Conservation (phyloP, 2,329 filamentous ascomycete genomes). For the Camptophora hylomeconis region DNA sequence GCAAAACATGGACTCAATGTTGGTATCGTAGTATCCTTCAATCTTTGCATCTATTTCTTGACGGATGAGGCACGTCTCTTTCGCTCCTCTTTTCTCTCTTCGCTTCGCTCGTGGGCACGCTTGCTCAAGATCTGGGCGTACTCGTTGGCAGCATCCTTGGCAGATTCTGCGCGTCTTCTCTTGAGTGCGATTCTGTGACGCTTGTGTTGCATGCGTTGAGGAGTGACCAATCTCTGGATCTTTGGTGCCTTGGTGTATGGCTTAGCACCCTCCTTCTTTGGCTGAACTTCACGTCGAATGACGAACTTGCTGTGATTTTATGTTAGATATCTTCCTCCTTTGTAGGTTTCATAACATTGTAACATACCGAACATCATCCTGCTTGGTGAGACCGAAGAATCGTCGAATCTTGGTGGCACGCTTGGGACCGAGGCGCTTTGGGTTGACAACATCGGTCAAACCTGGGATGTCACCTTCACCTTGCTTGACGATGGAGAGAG, state of each 20-base stretch:
- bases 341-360: conserved; percentile 19
- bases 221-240: conserved; percentile 99
- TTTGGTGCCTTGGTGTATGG: conserved; percentile 99
- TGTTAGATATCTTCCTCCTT: conserved; percentile 21
- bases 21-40: no score
- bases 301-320: conserved; percentile 97
- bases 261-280: conserved; percentile 94
- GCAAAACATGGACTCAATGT: no score
- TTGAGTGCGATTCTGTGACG: conserved; percentile 95
- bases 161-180: conserved; percentile 90
- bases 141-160: conserved; percentile 98
- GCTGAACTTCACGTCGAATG: conserved; percentile 94
- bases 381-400: conserved; percentile 99
- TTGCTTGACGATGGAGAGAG: conserved; percentile 94
- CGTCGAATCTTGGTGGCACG: conserved; percentile 98
- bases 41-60: conserved; percentile 70
- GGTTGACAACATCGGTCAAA: conserved; percentile 93
- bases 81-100: conserved; percentile 81
- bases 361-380: conserved; percentile 91
- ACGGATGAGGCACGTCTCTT: conserved; percentile 96
- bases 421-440: conserved; percentile 99
- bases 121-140: conserved; percentile 93
- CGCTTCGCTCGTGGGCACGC: conserved; percentile 93
- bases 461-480: conserved; percentile 89
- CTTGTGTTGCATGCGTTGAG: conserved; percentile 99